Conservation (phyloP, 202 grass and related monocot genomes). For the Panicum virgatum region DNA sequence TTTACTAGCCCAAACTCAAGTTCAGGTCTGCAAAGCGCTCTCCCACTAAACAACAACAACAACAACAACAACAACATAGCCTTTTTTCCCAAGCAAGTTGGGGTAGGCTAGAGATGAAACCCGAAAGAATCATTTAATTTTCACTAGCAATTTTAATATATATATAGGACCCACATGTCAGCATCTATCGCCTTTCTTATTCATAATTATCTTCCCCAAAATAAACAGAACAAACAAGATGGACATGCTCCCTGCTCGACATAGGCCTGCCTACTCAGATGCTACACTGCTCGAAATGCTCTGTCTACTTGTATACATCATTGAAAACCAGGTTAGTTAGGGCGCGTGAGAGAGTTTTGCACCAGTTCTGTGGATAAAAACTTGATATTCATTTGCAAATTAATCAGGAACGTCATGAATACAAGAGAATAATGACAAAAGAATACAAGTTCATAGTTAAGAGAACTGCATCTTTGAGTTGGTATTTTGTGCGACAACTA, state of each 20-base stretch:
- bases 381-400: neutral
- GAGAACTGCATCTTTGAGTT: constrained; percentile 18
- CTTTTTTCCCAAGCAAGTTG: no score
- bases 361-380: neutral
- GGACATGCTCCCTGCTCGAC: neutral
- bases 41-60: no score
- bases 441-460: constrained; percentile 1
- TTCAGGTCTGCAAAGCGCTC: neutral
- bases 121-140: no score
- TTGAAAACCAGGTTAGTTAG: neutral
- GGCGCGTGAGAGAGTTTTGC: neutral
- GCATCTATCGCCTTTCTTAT: no score
- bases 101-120: no score
- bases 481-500: constrained; percentile 3
- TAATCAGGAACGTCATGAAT: constrained; percentile 10
- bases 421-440: constrained; percentile 1
- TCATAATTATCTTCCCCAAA: no score
- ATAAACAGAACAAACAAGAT: neutral
- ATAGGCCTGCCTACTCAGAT: neutral
- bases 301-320: neutral
- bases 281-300: neutral
- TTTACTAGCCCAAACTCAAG: neutral
- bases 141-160: no score
- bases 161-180: no score
- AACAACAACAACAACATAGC: no score